Conservation (phyloP, 2,329 filamentous ascomycete species). For the Xylariaceae sp. region DNA sequence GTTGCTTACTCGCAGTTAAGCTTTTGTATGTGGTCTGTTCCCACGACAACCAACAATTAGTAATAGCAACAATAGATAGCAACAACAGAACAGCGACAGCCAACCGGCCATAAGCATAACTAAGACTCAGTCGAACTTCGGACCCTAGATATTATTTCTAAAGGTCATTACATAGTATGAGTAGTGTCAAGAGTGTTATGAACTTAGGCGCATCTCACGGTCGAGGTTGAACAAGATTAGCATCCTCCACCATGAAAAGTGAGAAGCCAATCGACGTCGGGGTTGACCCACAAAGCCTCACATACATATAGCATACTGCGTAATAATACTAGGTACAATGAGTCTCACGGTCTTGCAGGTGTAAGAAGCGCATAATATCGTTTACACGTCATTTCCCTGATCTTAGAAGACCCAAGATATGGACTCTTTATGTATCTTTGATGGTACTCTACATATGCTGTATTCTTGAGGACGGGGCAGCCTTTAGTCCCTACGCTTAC, state of each 20-base stretch:
- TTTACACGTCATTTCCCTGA: constrained; percentile 18
- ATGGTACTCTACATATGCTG: constrained; percentile 12
- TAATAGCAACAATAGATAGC: neutral
- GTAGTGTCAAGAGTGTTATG: too few relatives aligned
- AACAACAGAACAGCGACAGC: neutral
- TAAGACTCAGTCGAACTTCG: constrained; percentile 14
- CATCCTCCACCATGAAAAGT: constrained; percentile 10
- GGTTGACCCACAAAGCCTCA: constrained; percentile 10
- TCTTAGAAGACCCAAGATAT: constrained; percentile 6
- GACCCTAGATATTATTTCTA: constrained; percentile 16
- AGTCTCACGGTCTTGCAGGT: neutral
- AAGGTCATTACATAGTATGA: too few relatives aligned
- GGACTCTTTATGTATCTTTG: constrained; percentile 7
- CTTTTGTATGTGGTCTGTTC: constrained; percentile 14
- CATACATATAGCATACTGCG: too few relatives aligned
- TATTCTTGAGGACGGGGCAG: constrained; percentile 12
- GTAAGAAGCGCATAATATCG: neutral
- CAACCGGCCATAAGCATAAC: neutral
- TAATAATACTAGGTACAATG: too few relatives aligned
- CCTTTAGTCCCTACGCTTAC: neutral
- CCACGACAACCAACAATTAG: constrained; percentile 8
- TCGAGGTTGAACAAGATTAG: constrained; percentile 9
- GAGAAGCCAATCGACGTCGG: constrained; percentile 11
- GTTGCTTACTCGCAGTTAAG: neutral
- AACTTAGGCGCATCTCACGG: constrained; percentile 17